Percentiles rank a stretch among this genome's conserved stretches.
Conservation (phyloP, 208 protist species). For the Acanthamoeba culbertsoni region DNA sequence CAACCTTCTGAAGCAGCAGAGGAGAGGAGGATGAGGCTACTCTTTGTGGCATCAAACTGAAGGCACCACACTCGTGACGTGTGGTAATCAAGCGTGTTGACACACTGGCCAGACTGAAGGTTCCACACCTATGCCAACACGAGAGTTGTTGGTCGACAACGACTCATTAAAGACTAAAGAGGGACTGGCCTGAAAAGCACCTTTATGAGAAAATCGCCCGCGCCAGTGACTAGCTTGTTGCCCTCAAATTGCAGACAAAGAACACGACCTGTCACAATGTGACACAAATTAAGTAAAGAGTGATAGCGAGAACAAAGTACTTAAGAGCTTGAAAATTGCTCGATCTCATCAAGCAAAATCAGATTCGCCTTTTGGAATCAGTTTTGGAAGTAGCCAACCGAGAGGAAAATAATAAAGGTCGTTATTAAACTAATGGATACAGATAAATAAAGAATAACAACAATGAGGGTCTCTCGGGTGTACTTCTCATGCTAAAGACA, state of each 20-base stretch:
- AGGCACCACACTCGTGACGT: slow-evolving; percentile 20
- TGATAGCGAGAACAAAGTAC: background rate
- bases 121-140: background rate
- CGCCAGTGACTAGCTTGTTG: slow-evolving; percentile 7
- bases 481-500: slow-evolving; percentile 19
- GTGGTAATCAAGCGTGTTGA: background rate
- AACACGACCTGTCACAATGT: background rate
- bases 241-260: slow-evolving; percentile 4
- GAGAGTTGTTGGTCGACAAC: background rate
- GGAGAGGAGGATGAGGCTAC: background rate
- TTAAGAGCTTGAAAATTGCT: background rate
- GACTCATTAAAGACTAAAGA: background rate
- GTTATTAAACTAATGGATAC: background rate
- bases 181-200: background rate
- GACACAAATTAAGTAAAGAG: background rate
- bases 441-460: background rate
- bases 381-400: background rate
- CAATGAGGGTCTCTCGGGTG: background rate
- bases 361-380: slow-evolving; percentile 48
- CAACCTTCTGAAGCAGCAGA: background rate
- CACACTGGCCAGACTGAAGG: background rate
- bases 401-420: background rate
- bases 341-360: background rate
- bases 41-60: slow-evolving; percentile 32
- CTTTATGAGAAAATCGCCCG: slow-evolving; percentile 17